These are phyloP conservation scores for Phytophthora syringae DNA, from an alignment of 352 stramenopile genomes.

Conservation along the genomic window DNA sequence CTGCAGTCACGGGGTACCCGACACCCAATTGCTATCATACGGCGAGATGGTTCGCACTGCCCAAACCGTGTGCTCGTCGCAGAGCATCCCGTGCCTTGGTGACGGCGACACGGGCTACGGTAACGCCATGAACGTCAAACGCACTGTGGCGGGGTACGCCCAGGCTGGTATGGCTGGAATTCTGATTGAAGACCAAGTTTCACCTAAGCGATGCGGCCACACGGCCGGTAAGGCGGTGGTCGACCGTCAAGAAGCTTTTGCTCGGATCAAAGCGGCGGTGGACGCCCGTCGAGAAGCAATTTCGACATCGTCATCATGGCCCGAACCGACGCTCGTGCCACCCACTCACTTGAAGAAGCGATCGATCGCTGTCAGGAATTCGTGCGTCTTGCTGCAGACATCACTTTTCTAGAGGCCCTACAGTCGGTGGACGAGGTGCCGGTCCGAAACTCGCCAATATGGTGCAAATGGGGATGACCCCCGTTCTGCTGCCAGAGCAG, in stretches of 20 bases:
- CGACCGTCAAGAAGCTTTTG: conserved; percentile 80
- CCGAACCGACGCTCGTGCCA: conserved; percentile 91
- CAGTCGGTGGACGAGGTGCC: conserved; percentile 90
- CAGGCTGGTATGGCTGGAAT: conserved; percentile 91
- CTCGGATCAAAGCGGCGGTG: conserved; percentile 85
- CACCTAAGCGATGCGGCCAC: conserved; percentile 94
- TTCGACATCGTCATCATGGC: conserved; percentile 94
- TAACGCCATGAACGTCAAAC: conserved; percentile 93
- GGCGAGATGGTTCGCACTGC: conserved; percentile 58
- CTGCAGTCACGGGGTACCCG: conserved; percentile 87
- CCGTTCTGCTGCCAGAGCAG: conserved; percentile 82
- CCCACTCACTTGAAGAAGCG: conserved; percentile 90
- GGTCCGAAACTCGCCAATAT: conserved; percentile 95
- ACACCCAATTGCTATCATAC: conserved; percentile 78
- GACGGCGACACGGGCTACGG: conserved; percentile 92
- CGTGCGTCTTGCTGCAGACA: conserved; percentile 32
- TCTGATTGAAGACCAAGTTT: conserved; percentile 94
- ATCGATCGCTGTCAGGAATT: conserved; percentile 59
- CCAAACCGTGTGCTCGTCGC: conserved; percentile 44
- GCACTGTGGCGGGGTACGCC: conserved; percentile 90
- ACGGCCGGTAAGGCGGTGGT: conserved; percentile 91
- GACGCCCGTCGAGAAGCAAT: conserved; percentile 84
- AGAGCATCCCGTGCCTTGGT: conserved; percentile 64
- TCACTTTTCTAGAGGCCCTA: conserved; percentile 95
- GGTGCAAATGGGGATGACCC: conserved; percentile 94